Conservation (phyloP, 148 eudicot species). For the Mesembryanthemum crystallinum region DNA sequence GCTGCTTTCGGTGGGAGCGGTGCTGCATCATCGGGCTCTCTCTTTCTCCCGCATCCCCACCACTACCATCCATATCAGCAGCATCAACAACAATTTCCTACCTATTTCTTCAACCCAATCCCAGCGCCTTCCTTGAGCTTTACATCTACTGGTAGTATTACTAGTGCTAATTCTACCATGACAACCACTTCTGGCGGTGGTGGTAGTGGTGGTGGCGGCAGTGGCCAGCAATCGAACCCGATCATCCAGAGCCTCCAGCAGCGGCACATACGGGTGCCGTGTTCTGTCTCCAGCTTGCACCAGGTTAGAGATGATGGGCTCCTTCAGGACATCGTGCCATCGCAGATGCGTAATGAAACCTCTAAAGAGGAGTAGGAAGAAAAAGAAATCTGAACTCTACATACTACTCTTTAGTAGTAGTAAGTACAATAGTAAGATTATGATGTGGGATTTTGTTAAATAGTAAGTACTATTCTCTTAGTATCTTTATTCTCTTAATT, state of each 20-base stretch:
- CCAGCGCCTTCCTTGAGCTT: conserved; percentile 18
- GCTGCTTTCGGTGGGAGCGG: conserved; percentile 13
- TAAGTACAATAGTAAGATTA: background rate
- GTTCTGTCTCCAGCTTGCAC: conserved; percentile 14
- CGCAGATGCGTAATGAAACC: conserved; percentile 22
- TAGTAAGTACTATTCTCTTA: no score
- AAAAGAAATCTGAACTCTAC: background rate
- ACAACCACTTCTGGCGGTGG: no score
- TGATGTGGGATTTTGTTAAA: background rate
- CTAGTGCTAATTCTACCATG: background rate
- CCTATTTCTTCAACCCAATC: conserved; percentile 21
- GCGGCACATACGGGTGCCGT: background rate
- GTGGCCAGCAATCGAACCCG: conserved; percentile 1
- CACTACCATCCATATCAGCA: conserved; percentile 17
- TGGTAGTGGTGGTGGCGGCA: background rate
- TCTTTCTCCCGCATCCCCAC: background rate
- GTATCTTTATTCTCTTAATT: conserved; percentile 11
- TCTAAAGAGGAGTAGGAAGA: background rate
- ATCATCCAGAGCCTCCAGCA: background rate
- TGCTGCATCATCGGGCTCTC: conserved; percentile 14
- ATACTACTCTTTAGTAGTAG: background rate
- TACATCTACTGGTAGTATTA: background rate
- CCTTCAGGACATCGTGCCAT: conserved; percentile 65
- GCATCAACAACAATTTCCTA: conserved; percentile 8
- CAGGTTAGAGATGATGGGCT: conserved; percentile 58